phyloP scores from a whole-genome alignment of 805 yeast genomes.

The Myxozyma mucilagina region DNA sequence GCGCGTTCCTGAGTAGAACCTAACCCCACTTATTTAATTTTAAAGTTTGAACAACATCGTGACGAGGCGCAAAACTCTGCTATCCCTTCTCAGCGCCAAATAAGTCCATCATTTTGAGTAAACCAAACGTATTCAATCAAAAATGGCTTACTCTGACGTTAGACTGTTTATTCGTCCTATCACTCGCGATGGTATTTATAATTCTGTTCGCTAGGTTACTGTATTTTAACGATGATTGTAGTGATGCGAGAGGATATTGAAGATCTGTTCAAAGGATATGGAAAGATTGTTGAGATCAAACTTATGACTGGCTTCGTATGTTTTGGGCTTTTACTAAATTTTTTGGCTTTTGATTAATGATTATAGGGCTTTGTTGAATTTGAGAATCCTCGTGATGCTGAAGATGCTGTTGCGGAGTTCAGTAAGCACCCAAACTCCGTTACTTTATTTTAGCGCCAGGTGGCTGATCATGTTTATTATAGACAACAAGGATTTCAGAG shows the following conservation, averaged over 20 bases:
- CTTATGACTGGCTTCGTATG: slow-evolving; percentile 47
- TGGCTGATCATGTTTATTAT: not conserved
- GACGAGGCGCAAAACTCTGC: no score
- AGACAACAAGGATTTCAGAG: slow-evolving; percentile 40
- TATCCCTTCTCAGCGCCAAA: no score
- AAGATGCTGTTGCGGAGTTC: slow-evolving; percentile 35
- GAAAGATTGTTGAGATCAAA: slow-evolving; percentile 57
- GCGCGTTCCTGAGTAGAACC: no score
- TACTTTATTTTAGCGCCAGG: not conserved
- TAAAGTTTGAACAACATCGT: no score
- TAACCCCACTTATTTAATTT: not conserved
- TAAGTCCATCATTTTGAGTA: not conserved
- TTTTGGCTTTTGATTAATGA: not conserved
- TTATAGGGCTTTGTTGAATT: slow-evolving; percentile 39
- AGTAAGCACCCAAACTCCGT: slow-evolving; percentile 16
- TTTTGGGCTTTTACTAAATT: not conserved
- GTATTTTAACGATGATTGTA: slow-evolving; percentile 1
- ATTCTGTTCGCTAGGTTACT: not conserved
- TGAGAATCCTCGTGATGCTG: slow-evolving; percentile 38
- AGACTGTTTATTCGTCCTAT: slow-evolving; percentile 31
- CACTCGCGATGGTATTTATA: slow-evolving; percentile 29
- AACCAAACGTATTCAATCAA: not conserved
- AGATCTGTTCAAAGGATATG: slow-evolving; percentile 51
- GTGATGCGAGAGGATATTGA: slow-evolving; percentile 45
- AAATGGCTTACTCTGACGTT: slow-evolving; percentile 31